Percentiles rank a stretch among this genome's conserved stretches.
Evolutionary conservation across 768 basidiomycete genomes (phyloP).

Genomic region (Crassisporium funariophilum): DNA sequence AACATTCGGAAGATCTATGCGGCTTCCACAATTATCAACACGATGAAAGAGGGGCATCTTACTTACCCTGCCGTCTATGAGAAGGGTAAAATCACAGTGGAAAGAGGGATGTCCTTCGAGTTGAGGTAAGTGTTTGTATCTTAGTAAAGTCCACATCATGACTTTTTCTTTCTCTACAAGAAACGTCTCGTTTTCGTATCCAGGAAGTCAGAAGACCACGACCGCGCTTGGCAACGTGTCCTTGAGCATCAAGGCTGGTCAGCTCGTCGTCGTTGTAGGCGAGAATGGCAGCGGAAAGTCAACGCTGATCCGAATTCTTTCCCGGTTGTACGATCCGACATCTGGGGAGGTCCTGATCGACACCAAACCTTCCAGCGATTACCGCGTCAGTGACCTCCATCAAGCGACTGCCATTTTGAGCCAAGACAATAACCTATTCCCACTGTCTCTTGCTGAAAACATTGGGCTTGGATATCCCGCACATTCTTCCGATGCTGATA

Average conservation of each 20-base stretch:
- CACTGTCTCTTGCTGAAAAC: constrained; percentile 45
- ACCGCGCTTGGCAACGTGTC: constrained; percentile 42
- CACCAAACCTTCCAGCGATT: constrained; percentile 37
- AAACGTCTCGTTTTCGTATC: constrained; percentile 55
- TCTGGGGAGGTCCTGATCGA: constrained; percentile 48
- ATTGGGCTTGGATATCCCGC: constrained; percentile 35
- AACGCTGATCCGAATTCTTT: constrained; percentile 51
- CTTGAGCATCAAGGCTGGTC: constrained; percentile 45
- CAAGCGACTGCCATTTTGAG: constrained; percentile 49
- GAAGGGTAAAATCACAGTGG: constrained; percentile 1
- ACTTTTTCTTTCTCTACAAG: no score
- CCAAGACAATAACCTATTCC: constrained; percentile 52
- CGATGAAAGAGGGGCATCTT: constrained; percentile 25
- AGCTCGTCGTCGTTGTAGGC: constrained; percentile 61
- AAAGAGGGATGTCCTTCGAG: constrained; percentile 27
- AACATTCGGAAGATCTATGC: constrained; percentile 37
- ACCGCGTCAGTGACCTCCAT: constrained; percentile 42
- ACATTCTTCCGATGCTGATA: constrained; percentile 13
- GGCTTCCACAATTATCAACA: constrained; percentile 16
- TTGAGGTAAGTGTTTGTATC: no score
- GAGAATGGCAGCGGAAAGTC: constrained; percentile 59
- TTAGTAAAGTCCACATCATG: no score
- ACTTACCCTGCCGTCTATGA: constrained; percentile 24
- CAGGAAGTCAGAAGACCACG: constrained; percentile 36
- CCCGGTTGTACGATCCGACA: constrained; percentile 48